Percentiles rank a stretch among this genome's conserved stretches.
Evolutionary conservation across 139 green algal genomes (phyloP).

Genomic region (Bryopsis sp.): DNA sequence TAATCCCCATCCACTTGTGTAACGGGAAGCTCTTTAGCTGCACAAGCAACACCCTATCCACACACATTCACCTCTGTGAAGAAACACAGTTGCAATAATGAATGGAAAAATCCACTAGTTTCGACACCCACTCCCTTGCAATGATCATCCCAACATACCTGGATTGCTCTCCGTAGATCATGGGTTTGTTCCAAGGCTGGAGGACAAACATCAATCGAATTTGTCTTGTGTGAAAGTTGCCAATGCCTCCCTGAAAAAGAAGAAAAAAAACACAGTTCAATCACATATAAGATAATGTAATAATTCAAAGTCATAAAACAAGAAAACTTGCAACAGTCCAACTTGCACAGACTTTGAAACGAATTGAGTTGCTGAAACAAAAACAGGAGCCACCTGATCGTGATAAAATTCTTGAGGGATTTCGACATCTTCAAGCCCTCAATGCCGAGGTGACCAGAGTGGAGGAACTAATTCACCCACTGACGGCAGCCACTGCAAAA

Average conservation of each 20-base stretch:
- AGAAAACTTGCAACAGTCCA: not conserved
- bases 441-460: conserved; percentile 91
- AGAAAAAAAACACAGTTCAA: not conserved
- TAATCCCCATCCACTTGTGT: too few relatives aligned
- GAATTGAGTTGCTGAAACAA: too few relatives aligned
- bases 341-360: not conserved
- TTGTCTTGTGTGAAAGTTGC: conserved; percentile 72
- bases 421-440: conserved; percentile 98
- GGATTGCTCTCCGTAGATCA: conserved; percentile 49
- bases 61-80: too few relatives aligned
- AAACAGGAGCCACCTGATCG: conserved; percentile 87
- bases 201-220: conserved; percentile 92
- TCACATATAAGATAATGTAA: too few relatives aligned
- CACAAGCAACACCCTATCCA: too few relatives aligned
- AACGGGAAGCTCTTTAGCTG: too few relatives aligned
- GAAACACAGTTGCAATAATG: too few relatives aligned
- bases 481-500: conserved; percentile 52
- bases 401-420: conserved; percentile 99
- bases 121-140: too few relatives aligned
- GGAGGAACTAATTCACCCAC: conserved; percentile 98
- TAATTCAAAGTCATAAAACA: too few relatives aligned
- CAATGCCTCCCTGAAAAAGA: conserved; percentile 64
- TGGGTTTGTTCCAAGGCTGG: conserved; percentile 76
- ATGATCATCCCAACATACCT: too few relatives aligned
- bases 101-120: too few relatives aligned